Base-by-base conservation (phyloP, 805 yeast genomes). In the Wickerhamiella allomyrinae region DNA sequence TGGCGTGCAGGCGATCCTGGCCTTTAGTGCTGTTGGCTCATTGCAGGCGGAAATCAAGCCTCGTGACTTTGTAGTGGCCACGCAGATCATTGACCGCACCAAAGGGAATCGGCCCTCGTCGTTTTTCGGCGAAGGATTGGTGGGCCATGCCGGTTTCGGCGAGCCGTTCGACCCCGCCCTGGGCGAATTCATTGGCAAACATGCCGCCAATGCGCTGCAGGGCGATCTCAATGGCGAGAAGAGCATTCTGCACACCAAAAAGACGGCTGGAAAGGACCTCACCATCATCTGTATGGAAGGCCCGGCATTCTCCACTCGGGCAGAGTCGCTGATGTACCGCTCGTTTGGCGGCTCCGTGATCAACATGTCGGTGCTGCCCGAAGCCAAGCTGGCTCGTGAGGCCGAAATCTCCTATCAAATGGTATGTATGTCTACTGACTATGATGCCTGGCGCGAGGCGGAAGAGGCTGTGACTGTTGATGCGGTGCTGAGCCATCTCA, bases 381-480 rank as follows among this genome's bases (percentile, higher is more conserved):
- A 91, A 67, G 79, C 94, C 31, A 91, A 91, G 61, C 72, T 91
- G 49, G 98, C 99, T 3, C 76, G 93, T 57, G 99, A 91, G 65
- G 95, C 97, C 36, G 99, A 91, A 63, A 79, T 91, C 50, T 72
- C 94, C 22, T 91, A 91, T 65, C 97, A 89, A 63, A 91, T 91
- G 96, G 73, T 91, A 49, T 91, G 99, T 65, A 91, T 91, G 99
- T 79, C 94, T 1, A 91, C 99, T 3, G 99, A 91, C 62, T 91
- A 91, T 63, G 99, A 91, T 59, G 94, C 98, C 20, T 91, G 99
- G 99, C 82, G 86, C 58, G 94, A 80, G 55, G 76, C 74, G 41
- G 97, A 79, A 58, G 96, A 89, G 57, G 89, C 97, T 2, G 99
- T 91, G 38, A 87, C 97, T 7, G 97, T 91, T n/a, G 96, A 87